Conservation (phyloP, 306 rosid genomes). For the Castanopsis chinensis region DNA sequence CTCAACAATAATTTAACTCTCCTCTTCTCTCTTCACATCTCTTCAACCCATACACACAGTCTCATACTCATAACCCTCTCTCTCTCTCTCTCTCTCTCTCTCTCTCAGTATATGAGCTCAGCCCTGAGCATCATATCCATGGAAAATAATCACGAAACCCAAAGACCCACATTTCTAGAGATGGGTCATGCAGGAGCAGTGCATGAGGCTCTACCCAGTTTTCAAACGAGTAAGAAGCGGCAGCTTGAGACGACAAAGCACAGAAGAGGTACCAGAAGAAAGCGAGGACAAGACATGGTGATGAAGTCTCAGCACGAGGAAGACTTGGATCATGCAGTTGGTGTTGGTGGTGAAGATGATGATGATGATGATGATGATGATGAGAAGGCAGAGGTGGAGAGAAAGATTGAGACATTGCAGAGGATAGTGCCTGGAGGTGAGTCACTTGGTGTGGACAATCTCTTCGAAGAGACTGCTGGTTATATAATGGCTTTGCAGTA, state of each 20-base stretch:
- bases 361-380: slow-evolving; percentile 29
- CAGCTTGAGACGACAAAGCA: background rate
- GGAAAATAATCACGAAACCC: slow-evolving; percentile 27
- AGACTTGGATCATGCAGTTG: background rate
- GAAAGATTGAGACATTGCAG: slow-evolving; percentile 81
- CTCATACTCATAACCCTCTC: background rate
- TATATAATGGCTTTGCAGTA: slow-evolving; percentile 72
- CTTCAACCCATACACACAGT: background rate
- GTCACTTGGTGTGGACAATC: slow-evolving; percentile 64
- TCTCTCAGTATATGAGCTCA: background rate
- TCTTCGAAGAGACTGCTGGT: slow-evolving; percentile 84
- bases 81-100: background rate
- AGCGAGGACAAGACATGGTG: background rate
- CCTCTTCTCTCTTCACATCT: background rate
- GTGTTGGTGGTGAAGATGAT: background rate
- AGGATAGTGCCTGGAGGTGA: slow-evolving; percentile 84
- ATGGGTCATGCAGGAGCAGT: slow-evolving; percentile 4
- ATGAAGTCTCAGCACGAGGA: slow-evolving; percentile 1
- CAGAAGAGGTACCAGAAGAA: slow-evolving; percentile 1
- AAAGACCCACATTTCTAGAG: slow-evolving; percentile 25
- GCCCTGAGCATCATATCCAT: slow-evolving; percentile 9
- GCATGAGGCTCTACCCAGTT: slow-evolving; percentile 31
- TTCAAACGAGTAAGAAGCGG: slow-evolving; percentile 12
- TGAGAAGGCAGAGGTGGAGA: slow-evolving; percentile 69
- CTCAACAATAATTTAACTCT: slow-evolving; percentile 57